Evolutionary conservation across 1,139 yeast species (phyloP).

Genomic region (Meyerozyma carpophila): DNA sequence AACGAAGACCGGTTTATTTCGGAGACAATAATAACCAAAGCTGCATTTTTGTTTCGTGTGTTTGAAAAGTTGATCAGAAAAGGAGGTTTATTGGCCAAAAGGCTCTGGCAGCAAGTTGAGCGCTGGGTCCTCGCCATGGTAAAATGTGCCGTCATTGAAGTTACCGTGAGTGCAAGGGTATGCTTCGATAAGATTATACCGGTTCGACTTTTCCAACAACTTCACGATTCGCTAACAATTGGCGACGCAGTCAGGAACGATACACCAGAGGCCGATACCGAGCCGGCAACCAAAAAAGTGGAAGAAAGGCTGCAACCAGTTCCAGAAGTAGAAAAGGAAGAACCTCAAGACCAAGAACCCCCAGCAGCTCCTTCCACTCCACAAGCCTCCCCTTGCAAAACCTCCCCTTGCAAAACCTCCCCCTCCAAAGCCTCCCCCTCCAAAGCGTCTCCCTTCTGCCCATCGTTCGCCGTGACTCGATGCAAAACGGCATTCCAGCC

Average conservation of each 20-base stretch:
- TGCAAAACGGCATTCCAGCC: background rate
- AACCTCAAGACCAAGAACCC: no score
- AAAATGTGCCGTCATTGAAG: background rate
- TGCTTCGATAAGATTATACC: background rate
- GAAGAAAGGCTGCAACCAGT: no score
- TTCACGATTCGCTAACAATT: background rate
- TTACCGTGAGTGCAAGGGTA: background rate
- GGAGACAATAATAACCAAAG: no score
- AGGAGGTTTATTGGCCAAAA: background rate
- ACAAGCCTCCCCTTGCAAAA: no score
- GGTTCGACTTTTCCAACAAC: background rate
- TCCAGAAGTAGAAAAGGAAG: no score
- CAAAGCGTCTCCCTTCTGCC: no score
- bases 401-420: no score
- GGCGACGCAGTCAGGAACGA: background rate
- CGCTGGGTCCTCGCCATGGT: background rate
- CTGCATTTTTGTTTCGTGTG: background rate
- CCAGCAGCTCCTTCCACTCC: no score
- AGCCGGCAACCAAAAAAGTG: no score
- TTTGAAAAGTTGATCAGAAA: background rate
- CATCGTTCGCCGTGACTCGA: background rate
- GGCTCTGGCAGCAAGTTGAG: background rate
- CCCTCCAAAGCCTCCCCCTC: no score
- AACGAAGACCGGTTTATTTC: no score
- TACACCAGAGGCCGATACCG: no score